Percentiles rank a stretch among this genome's conserved stretches.
Conservation (phyloP, 2,329 filamentous ascomycete species). For the Penicillium expansum region DNA sequence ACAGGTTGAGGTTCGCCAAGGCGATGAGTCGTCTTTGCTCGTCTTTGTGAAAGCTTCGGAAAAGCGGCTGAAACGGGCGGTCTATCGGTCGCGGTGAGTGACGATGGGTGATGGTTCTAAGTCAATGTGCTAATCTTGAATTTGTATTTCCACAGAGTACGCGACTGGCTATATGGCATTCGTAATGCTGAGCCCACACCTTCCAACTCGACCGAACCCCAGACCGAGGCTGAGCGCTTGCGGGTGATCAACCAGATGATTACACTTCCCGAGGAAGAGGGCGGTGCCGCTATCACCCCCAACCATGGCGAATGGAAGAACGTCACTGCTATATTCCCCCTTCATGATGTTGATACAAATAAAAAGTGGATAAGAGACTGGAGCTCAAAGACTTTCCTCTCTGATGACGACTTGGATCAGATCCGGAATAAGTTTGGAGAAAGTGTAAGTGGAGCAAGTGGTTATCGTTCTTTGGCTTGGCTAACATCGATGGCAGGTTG, state of each 20-base stretch:
- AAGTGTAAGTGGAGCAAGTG: conserved; percentile 27
- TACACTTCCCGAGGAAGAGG: conserved; percentile 68
- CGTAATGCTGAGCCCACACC: conserved; percentile 73
- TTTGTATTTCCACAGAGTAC: conserved; percentile 58
- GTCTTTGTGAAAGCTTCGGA: conserved; percentile 82
- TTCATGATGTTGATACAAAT: conserved; percentile 77
- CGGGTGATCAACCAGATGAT: conserved; percentile 85
- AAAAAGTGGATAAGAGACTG: conserved; percentile 73
- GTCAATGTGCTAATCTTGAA: neutral
- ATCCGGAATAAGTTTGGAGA: conserved; percentile 78
- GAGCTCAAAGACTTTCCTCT: conserved; percentile 53
- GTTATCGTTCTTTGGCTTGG: neutral
- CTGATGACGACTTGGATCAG: conserved; percentile 66
- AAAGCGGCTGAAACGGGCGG: conserved; percentile 71
- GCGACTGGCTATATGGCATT: conserved; percentile 93
- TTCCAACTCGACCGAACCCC: conserved; percentile 69
- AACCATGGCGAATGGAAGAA: conserved; percentile 68
- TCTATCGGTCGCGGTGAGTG: conserved; percentile 72
- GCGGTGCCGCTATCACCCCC: conserved; percentile 75
- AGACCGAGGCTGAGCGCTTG: conserved; percentile 85
- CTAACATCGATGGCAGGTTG: conserved; percentile 55
- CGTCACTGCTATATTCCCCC: conserved; percentile 71
- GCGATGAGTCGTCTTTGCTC: conserved; percentile 71
- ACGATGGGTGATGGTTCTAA: neutral
- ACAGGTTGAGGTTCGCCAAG: conserved; percentile 80